These are phyloP conservation scores for Sordariomycetes sp. DNA, from an alignment of 2,329 filamentous ascomycete species.

Conservation along the genomic window DNA sequence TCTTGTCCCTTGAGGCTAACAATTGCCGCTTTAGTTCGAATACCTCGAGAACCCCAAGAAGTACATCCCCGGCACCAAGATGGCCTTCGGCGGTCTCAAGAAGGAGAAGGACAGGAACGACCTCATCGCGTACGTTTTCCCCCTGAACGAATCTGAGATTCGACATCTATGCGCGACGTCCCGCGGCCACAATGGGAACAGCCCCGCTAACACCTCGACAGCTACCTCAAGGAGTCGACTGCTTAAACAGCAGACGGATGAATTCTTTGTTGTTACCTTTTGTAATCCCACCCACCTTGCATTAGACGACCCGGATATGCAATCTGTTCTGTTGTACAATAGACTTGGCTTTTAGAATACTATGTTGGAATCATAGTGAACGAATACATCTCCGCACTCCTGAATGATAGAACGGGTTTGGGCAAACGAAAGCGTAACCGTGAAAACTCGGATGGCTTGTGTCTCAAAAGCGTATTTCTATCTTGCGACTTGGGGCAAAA, in stretches of 20 bases:
- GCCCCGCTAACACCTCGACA: slow-evolving; percentile 14
- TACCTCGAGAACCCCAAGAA: slow-evolving; percentile 99
- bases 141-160: neutral
- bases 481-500: no score
- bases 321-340: slow-evolving; percentile 7
- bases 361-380: neutral
- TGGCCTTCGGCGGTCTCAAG: slow-evolving; percentile 99
- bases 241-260: slow-evolving; percentile 33
- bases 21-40: slow-evolving; percentile 49
- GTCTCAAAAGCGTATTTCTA: no score
- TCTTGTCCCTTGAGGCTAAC: neutral
- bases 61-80: slow-evolving; percentile 99
- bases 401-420: neutral
- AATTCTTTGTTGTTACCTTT: neutral
- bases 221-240: slow-evolving; percentile 57
- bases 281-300: neutral
- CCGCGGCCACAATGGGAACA: neutral
- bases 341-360: slow-evolving; percentile 6
- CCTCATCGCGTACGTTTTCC: slow-evolving; percentile 78
- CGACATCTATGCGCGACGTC: neutral
- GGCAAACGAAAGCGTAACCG: neutral
- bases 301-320: neutral
- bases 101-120: slow-evolving; percentile 99
- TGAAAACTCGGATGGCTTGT: no score
- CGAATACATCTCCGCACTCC: slow-evolving; percentile 4